A percentile compares a stretch with the other conserved stretches of the same genome.
Conservation (phyloP, 2,329 filamentous ascomycete genomes). For the Pyricularia sp. region DNA sequence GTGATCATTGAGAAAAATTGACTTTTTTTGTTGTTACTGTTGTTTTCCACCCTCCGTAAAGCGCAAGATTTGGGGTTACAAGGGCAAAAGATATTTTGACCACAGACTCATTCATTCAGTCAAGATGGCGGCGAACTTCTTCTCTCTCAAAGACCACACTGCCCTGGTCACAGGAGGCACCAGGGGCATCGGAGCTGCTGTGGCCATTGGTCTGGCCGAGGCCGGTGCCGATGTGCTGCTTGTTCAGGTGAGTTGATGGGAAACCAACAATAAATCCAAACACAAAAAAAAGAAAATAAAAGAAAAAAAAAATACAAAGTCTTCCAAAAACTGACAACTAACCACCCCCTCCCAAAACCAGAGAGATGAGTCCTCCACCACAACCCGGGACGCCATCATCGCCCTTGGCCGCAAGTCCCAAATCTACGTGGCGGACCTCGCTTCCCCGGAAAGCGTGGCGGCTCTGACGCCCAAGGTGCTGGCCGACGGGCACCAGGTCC, state of each 20-base stretch:
- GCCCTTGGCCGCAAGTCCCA: slow-evolving; percentile 51
- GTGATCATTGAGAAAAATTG: not conserved
- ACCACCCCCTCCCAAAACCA: slow-evolving; percentile 7
- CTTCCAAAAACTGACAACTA: no score
- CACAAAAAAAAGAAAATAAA: not conserved
- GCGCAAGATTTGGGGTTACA: not conserved
- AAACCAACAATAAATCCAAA: no score
- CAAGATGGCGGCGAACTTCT: slow-evolving; percentile 20
- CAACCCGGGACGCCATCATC: slow-evolving; percentile 49
- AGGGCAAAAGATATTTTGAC: not conserved
- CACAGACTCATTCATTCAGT: not conserved
- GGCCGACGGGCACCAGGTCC: slow-evolving; percentile 49
- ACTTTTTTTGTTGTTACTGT: not conserved
- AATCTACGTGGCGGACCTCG: slow-evolving; percentile 60
- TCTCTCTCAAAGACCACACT: slow-evolving; percentile 43
- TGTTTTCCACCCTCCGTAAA: not conserved
- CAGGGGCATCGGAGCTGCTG: slow-evolving; percentile 43
- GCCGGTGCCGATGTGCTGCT: slow-evolving; percentile 44
- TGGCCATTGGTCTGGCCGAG: slow-evolving; percentile 44
- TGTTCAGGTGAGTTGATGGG: slow-evolving; percentile 28
- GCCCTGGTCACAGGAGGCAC: slow-evolving; percentile 45
- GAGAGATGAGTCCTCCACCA: slow-evolving; percentile 20
- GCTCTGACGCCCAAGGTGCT: slow-evolving; percentile 47
- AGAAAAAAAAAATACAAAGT: not conserved
- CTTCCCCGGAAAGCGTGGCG: slow-evolving; percentile 45